Base-by-base conservation (phyloP, 371 early-diverging fungal species). In the Mucor mucedo region DNA sequence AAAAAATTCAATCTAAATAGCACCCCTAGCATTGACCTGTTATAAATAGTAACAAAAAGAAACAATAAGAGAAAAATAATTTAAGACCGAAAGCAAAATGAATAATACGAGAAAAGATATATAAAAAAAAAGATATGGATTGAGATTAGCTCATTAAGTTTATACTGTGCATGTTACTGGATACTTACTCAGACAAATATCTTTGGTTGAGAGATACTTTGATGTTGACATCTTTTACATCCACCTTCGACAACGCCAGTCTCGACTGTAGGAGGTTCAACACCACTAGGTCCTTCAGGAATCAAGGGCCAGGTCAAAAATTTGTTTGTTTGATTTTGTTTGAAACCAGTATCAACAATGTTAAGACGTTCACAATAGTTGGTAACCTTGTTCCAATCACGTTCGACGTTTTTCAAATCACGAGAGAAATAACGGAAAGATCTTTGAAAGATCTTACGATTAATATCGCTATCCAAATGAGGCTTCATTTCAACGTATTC, bases 361-460 rank as follows among this genome's bases (percentile, higher is more conserved):
- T 66, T 81, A 33, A 89, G 75, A 54, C 82, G 82, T 75, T 85
- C 86, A 77, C 79, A 78, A 69, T 85, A 87, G 55, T 77, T 80
- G 65, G 87, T 86, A 35, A 89, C 89, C 78, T 89, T 89, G 72
- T 79, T 79, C 89, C 89, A 87, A 69, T 87, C 87, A 27, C 89
- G 82, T 57, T 83, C 79, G 2, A 89, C 87, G 66, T 89, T 89
- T 80, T 82, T 77, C 52, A 84, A 55, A 54, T 81, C 82, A 44
- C 70, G 73, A 40, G 87, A 85, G 69, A 89, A 82, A 82, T 86
- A 89, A 29, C 82, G 80, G 77, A 85, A 80, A 5, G 85, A 85
- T 35, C 89, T 76, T 59, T 86, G 81, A 70, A 78, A 89, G 73
- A 89, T 89, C 73, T 84, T 82, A 63, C 84, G 78, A 74, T 89